Evolutionary conservation across 768 basidiomycete genomes (phyloP), one percentile per base, ranked within the genome.

Genomic region (Sistotremastrum suecicum): DNA sequence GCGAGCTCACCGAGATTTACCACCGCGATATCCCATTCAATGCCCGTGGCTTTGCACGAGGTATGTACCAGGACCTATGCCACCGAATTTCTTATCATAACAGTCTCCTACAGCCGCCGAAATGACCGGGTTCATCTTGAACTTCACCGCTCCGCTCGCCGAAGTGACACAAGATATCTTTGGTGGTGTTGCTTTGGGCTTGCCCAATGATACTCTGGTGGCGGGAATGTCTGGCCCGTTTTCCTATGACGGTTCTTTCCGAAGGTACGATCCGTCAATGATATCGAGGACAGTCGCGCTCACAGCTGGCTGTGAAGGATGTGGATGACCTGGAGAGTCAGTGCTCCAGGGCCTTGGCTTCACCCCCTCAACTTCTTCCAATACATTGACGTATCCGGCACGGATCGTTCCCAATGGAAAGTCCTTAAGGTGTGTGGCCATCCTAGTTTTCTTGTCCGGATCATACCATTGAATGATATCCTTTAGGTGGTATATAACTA

Each of bases 211-310:
- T 48, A 75, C 75, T 0, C 63, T 81, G 7, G 52, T 68, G 2
- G 66, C 65, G 2, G 71, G 64, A 2, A 65, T 61, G 2, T 58
- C 56, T 35, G 76, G 69, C 0, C 78, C 78, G 2, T 69, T 74
- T 55, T 71, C 72, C 43, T 78, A 71, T 51, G 78, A 80, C 51
- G 78, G 78, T 5, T 60, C 65, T 9, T 79, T 76, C 65, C 66
- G 78, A 41, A 65, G 20, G 56, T 38, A 2, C 20, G 20, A 20
- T 46, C n/a, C 10, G 48, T 54, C 52, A 6, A 51, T n/a, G 48
- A 47, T 8, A 33, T 45, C 10, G 37, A 49, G 34, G 20, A 37
- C 9, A 45, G 44, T 41, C n/a, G 29, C 5, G 35, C 37, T 9
- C 33, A 41, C 35, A 39, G 39, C 10, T 44, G 43, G 48, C 34